These are phyloP conservation scores for Fusarium protoensiforme DNA, from an alignment of 2,329 filamentous ascomycete species.

Conservation along the genomic window DNA sequence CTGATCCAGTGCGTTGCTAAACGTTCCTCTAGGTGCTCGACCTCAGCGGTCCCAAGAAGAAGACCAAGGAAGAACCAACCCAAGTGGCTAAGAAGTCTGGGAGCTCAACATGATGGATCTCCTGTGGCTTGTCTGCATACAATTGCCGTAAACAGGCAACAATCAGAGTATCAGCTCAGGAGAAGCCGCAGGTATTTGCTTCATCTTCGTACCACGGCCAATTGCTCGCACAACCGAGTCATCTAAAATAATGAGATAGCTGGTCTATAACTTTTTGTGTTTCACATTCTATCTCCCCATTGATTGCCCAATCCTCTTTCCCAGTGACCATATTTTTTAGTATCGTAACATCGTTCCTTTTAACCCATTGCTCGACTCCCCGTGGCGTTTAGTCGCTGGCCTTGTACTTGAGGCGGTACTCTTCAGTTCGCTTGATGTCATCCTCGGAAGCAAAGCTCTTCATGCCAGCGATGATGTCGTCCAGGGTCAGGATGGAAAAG, in stretches of 20 bases:
- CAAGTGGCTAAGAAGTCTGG: conserved; percentile 24
- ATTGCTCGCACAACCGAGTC: conserved; percentile 17
- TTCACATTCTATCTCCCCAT: conserved; percentile 5
- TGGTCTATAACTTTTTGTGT: conserved; percentile 27
- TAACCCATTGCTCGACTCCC: background rate
- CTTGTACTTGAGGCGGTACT: conserved; percentile 76
- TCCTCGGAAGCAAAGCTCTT: conserved; percentile 69
- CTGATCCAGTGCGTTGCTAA: conserved; percentile 1
- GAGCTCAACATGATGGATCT: conserved; percentile 10
- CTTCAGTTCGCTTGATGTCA: conserved; percentile 75
- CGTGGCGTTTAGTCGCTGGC: conserved; percentile 61
- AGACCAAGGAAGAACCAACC: conserved; percentile 41
- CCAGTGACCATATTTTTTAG: conserved; percentile 8
- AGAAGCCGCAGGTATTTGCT: conserved; percentile 14
- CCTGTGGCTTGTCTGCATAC: background rate
- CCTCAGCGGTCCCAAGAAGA: conserved; percentile 37
- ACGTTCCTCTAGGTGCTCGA: conserved; percentile 35
- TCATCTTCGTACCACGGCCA: conserved; percentile 9
- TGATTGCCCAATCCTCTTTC: conserved; percentile 1
- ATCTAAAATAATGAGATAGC: conserved; percentile 36
- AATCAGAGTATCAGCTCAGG: conserved; percentile 5
- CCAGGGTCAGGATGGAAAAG: conserved; percentile 82
- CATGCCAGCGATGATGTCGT: conserved; percentile 82
- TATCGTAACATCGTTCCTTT: conserved; percentile 16
- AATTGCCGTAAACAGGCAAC: background rate